A percentile compares a stretch with the other conserved stretches of the same genome.
phyloP scores from a whole-genome alignment of 495 filamentous ascomycete genomes.

The Evansstolkia leycettana region DNA sequence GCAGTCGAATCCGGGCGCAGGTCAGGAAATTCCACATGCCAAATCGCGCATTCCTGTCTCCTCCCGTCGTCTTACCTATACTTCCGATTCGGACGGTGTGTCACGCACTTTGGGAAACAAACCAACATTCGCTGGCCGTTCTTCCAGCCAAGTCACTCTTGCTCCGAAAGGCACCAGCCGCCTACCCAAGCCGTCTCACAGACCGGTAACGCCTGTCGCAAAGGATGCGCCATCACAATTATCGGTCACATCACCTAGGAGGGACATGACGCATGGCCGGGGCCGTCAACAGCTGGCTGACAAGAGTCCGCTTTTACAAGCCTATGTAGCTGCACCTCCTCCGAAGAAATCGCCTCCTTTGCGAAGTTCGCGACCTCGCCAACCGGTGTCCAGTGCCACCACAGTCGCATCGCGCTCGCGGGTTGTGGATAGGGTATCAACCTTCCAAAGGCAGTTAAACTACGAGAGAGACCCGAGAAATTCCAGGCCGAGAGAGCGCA shows the following conservation, averaged over 20 bases:
- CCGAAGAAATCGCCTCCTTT: slow-evolving; percentile 61
- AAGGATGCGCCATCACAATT: slow-evolving; percentile 20
- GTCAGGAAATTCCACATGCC: slow-evolving; percentile 30
- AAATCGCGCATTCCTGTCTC: slow-evolving; percentile 48
- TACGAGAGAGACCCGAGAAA: slow-evolving; percentile 17
- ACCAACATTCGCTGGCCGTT: slow-evolving; percentile 29
- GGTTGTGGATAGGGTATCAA: slow-evolving; percentile 35
- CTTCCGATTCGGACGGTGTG: slow-evolving; percentile 33
- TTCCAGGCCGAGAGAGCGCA: slow-evolving; percentile 27
- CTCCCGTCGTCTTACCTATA: slow-evolving; percentile 32
- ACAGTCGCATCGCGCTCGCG: slow-evolving; percentile 54
- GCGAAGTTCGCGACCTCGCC: slow-evolving; percentile 69
- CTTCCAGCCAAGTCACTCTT: slow-evolving; percentile 17
- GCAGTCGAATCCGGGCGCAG: slow-evolving; percentile 15
- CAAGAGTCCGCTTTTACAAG: slow-evolving; percentile 41
- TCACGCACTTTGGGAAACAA: slow-evolving; percentile 28
- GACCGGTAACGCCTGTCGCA: slow-evolving; percentile 17
- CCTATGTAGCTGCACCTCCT: slow-evolving; percentile 52
- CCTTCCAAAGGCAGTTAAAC: slow-evolving; percentile 23
- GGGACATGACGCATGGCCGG: slow-evolving; percentile 20
- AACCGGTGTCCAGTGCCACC: slow-evolving; percentile 63
- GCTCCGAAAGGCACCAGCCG: slow-evolving; percentile 34
- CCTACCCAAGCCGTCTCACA: slow-evolving; percentile 29
- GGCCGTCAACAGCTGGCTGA: slow-evolving; percentile 22
- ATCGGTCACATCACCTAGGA: slow-evolving; percentile 19